Evolutionary conservation across 129 eudicot genomes (phyloP).

Genomic region (Tanacetum coccineum): DNA sequence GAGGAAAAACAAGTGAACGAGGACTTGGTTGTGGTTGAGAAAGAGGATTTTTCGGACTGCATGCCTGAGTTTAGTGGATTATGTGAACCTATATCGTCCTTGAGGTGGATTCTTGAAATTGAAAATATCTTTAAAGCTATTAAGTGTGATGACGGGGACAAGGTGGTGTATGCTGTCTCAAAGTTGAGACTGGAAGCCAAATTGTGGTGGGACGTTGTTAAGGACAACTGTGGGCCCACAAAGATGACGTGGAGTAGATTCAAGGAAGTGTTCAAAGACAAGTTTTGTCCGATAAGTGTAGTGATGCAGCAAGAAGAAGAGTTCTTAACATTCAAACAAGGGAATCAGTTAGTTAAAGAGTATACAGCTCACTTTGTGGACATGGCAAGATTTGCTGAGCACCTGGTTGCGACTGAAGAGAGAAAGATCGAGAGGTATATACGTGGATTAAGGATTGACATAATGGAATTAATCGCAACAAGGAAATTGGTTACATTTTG

Average conservation of each 20-base stretch:
- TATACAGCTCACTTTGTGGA: neutral
- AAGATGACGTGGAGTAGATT: neutral
- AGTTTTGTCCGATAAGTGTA: neutral
- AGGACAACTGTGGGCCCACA: neutral
- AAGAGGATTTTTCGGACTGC: neutral
- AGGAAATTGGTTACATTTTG: no score
- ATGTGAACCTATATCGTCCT: neutral
- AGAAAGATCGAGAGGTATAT: neutral
- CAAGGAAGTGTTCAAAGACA: neutral
- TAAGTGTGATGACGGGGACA: neutral
- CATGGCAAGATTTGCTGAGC: neutral
- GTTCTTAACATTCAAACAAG: neutral
- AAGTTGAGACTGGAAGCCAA: neutral
- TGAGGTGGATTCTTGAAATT: slow-evolving; percentile 13
- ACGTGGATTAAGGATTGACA: neutral
- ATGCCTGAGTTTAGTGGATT: neutral
- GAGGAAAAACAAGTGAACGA: no score
- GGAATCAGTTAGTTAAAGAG: neutral
- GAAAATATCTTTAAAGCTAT: slow-evolving; percentile 4
- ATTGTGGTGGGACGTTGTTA: neutral
- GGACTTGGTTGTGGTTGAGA: neutral
- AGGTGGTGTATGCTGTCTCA: neutral
- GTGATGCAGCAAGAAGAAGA: neutral
- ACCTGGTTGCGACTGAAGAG: neutral
- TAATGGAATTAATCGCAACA: neutral